Evolutionary conservation across 805 yeast genomes (phyloP).

Genomic region (Cephaloascus fragrans): DNA sequence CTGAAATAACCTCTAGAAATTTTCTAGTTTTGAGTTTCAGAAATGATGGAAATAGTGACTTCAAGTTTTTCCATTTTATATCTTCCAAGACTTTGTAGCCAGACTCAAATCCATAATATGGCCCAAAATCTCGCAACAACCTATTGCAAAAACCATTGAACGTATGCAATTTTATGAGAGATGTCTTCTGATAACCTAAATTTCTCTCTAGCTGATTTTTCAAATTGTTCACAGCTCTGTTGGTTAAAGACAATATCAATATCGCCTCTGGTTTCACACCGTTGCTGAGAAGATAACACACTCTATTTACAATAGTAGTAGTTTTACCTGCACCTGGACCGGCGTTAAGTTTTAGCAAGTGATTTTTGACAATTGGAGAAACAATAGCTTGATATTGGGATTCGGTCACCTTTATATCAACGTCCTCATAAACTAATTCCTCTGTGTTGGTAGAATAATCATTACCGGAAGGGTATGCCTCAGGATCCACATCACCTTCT

Average conservation of each 20-base stretch:
- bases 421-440: conserved; percentile 1
- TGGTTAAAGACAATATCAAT: conserved; percentile 57
- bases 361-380: conserved; percentile 24
- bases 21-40: background rate
- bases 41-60: background rate
- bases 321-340: conserved; percentile 79
- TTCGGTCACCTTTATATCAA: conserved; percentile 22
- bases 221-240: conserved; percentile 49
- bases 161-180: conserved; percentile 22
- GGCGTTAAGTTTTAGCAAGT: conserved; percentile 44
- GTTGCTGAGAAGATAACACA: conserved; percentile 33
- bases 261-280: conserved; percentile 42
- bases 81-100: conserved; percentile 42
- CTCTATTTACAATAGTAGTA: conserved; percentile 42
- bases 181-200: conserved; percentile 14
- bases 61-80: conserved; percentile 33
- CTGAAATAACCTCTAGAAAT: background rate
- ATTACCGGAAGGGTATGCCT: too few relatives aligned
- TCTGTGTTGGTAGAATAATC: too few relatives aligned
- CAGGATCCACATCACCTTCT: too few relatives aligned
- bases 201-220: conserved; percentile 16
- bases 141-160: conserved; percentile 55
- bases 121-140: conserved; percentile 29
- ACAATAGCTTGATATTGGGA: conserved; percentile 37
- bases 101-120: conserved; percentile 2